Evolutionary conservation across 371 early-diverging fungal genomes (phyloP).

Genomic region (Mucor mucedo): DNA sequence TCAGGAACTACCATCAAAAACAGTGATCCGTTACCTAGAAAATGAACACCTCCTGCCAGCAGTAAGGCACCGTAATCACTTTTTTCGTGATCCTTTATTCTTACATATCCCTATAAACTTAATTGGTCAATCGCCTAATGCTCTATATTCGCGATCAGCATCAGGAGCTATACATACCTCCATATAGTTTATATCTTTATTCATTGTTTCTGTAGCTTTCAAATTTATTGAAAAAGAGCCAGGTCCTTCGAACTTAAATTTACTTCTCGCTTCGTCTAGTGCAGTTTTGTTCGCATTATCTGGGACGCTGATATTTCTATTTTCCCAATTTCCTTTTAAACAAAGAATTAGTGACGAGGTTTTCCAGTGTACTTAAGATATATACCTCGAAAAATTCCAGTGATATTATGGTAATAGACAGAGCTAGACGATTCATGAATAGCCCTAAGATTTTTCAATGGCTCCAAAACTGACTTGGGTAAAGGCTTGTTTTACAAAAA

Average conservation of each 20-base stretch:
- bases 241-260: slow-evolving; percentile 37
- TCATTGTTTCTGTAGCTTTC: slow-evolving; percentile 49
- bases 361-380: neutral
- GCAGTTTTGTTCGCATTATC: slow-evolving; percentile 35
- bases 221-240: slow-evolving; percentile 56
- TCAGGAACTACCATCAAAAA: slow-evolving; percentile 62
- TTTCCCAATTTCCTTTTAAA: slow-evolving; percentile 46
- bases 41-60: slow-evolving; percentile 62
- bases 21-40: slow-evolving; percentile 59
- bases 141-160: neutral
- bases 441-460: slow-evolving; percentile 39
- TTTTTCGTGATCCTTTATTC: slow-evolving; percentile 57
- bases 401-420: slow-evolving; percentile 66
- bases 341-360: neutral
- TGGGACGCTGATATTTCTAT: slow-evolving; percentile 38
- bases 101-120: slow-evolving; percentile 51
- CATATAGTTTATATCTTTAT: slow-evolving; percentile 56
- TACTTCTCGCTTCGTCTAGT: slow-evolving; percentile 39
- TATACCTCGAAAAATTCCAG: slow-evolving; percentile 67
- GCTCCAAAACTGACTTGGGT: slow-evolving; percentile 35
- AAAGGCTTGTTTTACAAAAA: slow-evolving; percentile 39
- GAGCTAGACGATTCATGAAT: slow-evolving; percentile 32
- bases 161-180: slow-evolving; percentile 40
- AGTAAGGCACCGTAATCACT: slow-evolving; percentile 59
- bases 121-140: no score